phyloP scores from a whole-genome alignment of 2,329 filamentous ascomycete genomes.

The Penicillium freii region DNA sequence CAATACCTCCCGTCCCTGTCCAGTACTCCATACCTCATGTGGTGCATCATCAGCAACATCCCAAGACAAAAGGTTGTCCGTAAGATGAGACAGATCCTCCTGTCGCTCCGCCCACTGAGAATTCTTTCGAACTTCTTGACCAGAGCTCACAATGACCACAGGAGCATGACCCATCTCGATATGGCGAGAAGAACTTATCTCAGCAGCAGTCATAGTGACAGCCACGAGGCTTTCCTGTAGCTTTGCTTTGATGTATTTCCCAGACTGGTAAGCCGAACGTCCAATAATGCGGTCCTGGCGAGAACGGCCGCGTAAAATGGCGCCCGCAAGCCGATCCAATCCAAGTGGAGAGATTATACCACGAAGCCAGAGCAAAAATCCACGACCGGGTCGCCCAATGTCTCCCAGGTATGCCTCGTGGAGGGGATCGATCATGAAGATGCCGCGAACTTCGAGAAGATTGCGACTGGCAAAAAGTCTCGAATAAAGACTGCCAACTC shows the following conservation, averaged over 20 bases:
- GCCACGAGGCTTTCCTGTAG: slow-evolving; percentile 92
- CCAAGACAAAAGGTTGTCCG: slow-evolving; percentile 76
- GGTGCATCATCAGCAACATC: slow-evolving; percentile 82
- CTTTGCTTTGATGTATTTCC: slow-evolving; percentile 83
- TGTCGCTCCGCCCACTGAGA: slow-evolving; percentile 79
- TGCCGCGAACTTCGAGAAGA: slow-evolving; percentile 67
- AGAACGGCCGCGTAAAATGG: slow-evolving; percentile 75
- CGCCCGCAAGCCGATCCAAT: slow-evolving; percentile 73
- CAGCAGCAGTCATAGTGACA: slow-evolving; percentile 76
- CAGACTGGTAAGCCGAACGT: slow-evolving; percentile 70
- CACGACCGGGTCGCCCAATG: slow-evolving; percentile 65
- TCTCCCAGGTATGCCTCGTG: slow-evolving; percentile 78
- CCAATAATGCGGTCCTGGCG: slow-evolving; percentile 85
- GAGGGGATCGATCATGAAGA: slow-evolving; percentile 82
- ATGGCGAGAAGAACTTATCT: slow-evolving; percentile 72
- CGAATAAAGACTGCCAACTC: slow-evolving; percentile 82
- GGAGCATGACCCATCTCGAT: slow-evolving; percentile 77
- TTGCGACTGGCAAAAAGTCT: slow-evolving; percentile 89
- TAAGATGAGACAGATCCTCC: slow-evolving; percentile 76
- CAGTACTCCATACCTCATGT: slow-evolving; percentile 79
- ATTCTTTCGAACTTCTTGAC: slow-evolving; percentile 64
- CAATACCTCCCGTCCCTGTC: slow-evolving; percentile 69
- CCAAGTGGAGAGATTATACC: slow-evolving; percentile 86
- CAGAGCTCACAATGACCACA: slow-evolving; percentile 79
- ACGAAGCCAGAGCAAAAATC: slow-evolving; percentile 82